Base-by-base conservation (phyloP, 106 monocot genomes). In the Chionographis japonica region DNA sequence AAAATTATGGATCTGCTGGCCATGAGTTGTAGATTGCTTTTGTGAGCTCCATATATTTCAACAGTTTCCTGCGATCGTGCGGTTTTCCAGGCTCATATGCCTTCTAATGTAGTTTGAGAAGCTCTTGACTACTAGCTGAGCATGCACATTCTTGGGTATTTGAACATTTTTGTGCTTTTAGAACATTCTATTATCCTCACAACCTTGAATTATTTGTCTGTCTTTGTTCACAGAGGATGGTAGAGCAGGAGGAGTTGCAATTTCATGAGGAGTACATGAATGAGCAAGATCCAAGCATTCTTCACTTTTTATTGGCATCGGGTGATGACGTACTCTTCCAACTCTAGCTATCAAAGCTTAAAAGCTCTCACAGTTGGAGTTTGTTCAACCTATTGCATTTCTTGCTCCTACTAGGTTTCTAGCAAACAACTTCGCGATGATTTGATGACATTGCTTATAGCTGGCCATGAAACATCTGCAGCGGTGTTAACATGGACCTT, bases 371-470 rank as follows among this genome's bases (percentile, higher is more conserved):
- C 20, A 27, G 27, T 27, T 3, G 0, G 41, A 35, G 18, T 16
- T 10, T 56, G 4, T 67, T 68, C 35, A 38, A 41, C 4, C 39
- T 11, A 59, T 37, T 62, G 63, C 4, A 12, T n/a, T 57, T 40
- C 19, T 4, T 53, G 15, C 10, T 5, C 63, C 13, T 12, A 63
- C 19, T 71, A 98, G 97, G 97, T 98, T 65, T 77, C 92, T 52
- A 98, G 97, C 85, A 92, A 92, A 62, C 97, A 98, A 62, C 89
- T 98, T 27, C 92, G 92, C 76, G 97, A 98, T 78, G 97, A 98
- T 81, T 65, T 98, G 79, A 92, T 98, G 97, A 98, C 97, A 54
- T 67, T 98, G 84, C 92, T 98, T 43, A 92, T 98, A 77, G 97
- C 97, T 63, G 97, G 97, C 16, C 92, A 98, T 75, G 97, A 98